Percentiles rank a stretch among this genome's conserved stretches.
These are phyloP conservation scores for Gymnopus androsaceus DNA, from an alignment of 1,284 basidiomycete genomes.

Conservation along the genomic window DNA sequence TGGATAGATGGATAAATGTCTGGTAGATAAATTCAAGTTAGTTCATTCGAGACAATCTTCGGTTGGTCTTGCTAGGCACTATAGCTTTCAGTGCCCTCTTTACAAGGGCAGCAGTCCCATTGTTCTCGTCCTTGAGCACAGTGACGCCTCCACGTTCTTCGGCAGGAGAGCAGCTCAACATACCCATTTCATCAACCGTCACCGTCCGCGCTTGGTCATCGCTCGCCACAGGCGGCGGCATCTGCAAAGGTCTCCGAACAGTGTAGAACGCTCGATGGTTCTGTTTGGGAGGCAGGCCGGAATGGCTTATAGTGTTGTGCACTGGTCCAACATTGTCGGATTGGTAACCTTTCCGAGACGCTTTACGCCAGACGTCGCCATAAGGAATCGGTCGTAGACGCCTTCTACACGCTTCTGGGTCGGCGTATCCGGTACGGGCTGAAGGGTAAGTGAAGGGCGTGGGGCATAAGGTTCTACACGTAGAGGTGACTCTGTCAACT, in stretches of 20 bases:
- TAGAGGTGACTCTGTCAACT: slow-evolving; percentile 58
- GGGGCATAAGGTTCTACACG: slow-evolving; percentile 65
- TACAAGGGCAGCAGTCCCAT: slow-evolving; percentile 54
- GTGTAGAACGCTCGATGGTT: slow-evolving; percentile 55
- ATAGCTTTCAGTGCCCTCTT: slow-evolving; percentile 69
- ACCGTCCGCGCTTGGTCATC: slow-evolving; percentile 49
- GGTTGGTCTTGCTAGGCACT: slow-evolving; percentile 54
- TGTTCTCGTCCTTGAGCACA: slow-evolving; percentile 46
- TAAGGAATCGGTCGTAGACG: slow-evolving; percentile 76
- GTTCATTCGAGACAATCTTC: slow-evolving; percentile 43
- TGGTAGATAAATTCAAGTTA: slow-evolving; percentile 19
- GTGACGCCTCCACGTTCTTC: slow-evolving; percentile 27
- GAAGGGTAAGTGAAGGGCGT: slow-evolving; percentile 38
- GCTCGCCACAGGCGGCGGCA: slow-evolving; percentile 70
- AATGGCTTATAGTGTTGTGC: slow-evolving; percentile 28
- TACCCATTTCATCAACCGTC: slow-evolving; percentile 58
- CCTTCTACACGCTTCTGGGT: slow-evolving; percentile 61
- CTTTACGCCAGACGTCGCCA: slow-evolving; percentile 75
- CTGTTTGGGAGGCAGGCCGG: slow-evolving; percentile 36
- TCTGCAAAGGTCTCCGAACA: slow-evolving; percentile 41
- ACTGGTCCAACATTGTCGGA: slow-evolving; percentile 55
- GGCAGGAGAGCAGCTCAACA: slow-evolving; percentile 36
- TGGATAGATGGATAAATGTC: slow-evolving; percentile 1
- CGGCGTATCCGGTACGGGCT: slow-evolving; percentile 51
- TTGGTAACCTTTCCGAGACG: slow-evolving; percentile 73